A percentile compares a stretch with the other conserved stretches of the same genome.
These are phyloP conservation scores for Prototheca stagnorum DNA, from an alignment of 163 green algal species.

Conservation along the genomic window DNA sequence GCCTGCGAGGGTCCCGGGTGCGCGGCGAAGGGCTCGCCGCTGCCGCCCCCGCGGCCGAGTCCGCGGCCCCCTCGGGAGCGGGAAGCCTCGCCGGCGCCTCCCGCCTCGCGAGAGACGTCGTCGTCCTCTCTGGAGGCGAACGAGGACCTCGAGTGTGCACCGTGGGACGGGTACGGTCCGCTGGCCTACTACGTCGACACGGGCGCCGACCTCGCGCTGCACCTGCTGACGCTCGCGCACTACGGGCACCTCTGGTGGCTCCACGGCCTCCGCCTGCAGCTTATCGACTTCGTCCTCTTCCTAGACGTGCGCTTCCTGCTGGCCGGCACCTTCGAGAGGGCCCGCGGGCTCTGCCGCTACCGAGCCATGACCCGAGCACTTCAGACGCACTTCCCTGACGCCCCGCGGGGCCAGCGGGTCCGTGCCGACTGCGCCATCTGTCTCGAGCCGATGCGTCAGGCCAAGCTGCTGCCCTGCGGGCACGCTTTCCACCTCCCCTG, in stretches of 20 bases:
- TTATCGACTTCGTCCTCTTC: constrained; percentile 31
- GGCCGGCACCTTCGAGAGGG: constrained; percentile 5
- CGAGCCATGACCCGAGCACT: constrained; percentile 24
- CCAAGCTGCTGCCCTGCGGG: constrained; percentile 9
- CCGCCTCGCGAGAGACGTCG: too few relatives aligned
- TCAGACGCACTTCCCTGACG: constrained; percentile 24
- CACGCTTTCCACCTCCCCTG: constrained; percentile 93
- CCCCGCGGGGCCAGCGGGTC: constrained; percentile 11
- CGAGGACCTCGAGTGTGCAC: constrained; percentile 3
- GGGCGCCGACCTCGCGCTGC: constrained; percentile 17
- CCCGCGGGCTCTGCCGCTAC: constrained; percentile 21
- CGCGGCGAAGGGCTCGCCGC: too few relatives aligned
- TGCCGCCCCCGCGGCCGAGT: not conserved
- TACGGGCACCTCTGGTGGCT: constrained; percentile 37
- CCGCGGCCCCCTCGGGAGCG: not conserved
- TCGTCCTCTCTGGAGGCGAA: too few relatives aligned
- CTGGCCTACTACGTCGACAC: constrained; percentile 35
- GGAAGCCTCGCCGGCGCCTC: too few relatives aligned
- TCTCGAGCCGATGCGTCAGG: constrained; percentile 23
- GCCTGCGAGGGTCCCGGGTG: too few relatives aligned
- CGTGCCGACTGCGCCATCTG: constrained; percentile 42
- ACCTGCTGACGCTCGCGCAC: constrained; percentile 28
- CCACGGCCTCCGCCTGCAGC: constrained; percentile 24
- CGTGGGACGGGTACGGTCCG: constrained; percentile 16
- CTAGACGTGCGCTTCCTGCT: constrained; percentile 38